A percentile compares a stretch with the other conserved stretches of the same genome.
These are phyloP conservation scores for Kockovaella imperatae DNA, from an alignment of 768 basidiomycete species.

Conservation along the genomic window DNA sequence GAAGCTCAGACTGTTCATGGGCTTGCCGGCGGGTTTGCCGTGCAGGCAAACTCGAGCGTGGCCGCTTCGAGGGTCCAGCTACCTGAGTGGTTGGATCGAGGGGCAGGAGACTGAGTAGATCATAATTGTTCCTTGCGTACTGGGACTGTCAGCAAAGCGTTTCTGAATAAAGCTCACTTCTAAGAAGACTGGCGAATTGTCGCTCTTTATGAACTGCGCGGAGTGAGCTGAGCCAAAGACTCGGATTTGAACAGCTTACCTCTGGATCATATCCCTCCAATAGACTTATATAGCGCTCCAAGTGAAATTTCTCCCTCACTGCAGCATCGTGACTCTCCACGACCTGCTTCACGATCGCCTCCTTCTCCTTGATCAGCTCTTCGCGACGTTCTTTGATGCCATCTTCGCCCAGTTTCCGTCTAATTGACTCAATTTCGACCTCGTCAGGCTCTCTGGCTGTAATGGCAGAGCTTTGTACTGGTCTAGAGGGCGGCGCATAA, in stretches of 20 bases:
- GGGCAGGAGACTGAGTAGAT: constrained; percentile 52
- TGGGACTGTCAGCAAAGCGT: neutral
- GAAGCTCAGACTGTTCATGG: constrained; percentile 25
- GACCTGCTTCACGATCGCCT: constrained; percentile 55
- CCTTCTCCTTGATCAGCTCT: constrained; percentile 55
- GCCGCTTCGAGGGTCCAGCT: constrained; percentile 26
- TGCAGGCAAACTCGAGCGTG: constrained; percentile 11
- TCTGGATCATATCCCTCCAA: constrained; percentile 63
- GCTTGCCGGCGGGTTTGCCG: constrained; percentile 35
- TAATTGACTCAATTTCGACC: constrained; percentile 17
- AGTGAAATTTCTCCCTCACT: constrained; percentile 79
- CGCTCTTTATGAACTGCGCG: constrained; percentile 60
- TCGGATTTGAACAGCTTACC: constrained; percentile 46
- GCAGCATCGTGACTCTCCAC: constrained; percentile 35
- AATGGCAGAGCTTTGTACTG: neutral
- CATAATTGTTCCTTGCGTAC: constrained; percentile 58
- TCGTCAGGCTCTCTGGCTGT: constrained; percentile 10
- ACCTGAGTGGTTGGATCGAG: constrained; percentile 23
- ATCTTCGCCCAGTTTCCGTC: constrained; percentile 15
- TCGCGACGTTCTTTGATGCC: constrained; percentile 21
- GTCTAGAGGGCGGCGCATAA: neutral
- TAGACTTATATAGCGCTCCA: constrained; percentile 71
- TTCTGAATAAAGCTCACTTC: constrained; percentile 50
- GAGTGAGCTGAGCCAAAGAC: neutral
- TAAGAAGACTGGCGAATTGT: constrained; percentile 63